These are phyloP conservation scores for Tricholoma sp. DNA, from an alignment of 768 basidiomycete genomes.

Conservation along the genomic window DNA sequence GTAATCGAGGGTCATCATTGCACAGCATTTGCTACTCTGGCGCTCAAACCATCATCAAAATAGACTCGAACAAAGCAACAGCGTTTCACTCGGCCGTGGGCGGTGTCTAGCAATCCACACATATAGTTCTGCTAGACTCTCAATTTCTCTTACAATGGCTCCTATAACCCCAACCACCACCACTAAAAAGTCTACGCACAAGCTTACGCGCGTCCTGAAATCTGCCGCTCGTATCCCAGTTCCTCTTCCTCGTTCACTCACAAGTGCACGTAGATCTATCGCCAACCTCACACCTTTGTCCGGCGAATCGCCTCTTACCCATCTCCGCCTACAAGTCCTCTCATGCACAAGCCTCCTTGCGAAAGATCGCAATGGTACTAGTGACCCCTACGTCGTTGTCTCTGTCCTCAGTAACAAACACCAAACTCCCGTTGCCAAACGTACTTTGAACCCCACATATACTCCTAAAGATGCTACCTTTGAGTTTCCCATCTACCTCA, in stretches of 20 bases:
- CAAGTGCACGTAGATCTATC: background rate
- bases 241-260: constrained; percentile 15
- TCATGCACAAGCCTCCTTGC: constrained; percentile 56
- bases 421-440: constrained; percentile 74
- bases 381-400: constrained; percentile 69
- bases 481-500: constrained; percentile 82
- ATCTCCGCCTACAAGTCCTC: constrained; percentile 65
- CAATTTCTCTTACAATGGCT: background rate
- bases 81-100: no score
- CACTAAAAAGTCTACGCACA: constrained; percentile 29
- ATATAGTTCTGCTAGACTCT: background rate
- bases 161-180: background rate
- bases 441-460: constrained; percentile 65
- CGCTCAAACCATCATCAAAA: no score
- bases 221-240: constrained; percentile 52
- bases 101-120: background rate
- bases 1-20: no score
- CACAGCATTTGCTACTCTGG: no score
- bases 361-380: constrained; percentile 63
- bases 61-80: no score
- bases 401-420: constrained; percentile 53
- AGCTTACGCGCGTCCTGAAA: constrained; percentile 57
- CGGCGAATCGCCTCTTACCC: constrained; percentile 63
- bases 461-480: constrained; percentile 73
- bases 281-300: constrained; percentile 36